Conservation (phyloP, 1,284 basidiomycete species). For the Ganoderma lingzhi region DNA sequence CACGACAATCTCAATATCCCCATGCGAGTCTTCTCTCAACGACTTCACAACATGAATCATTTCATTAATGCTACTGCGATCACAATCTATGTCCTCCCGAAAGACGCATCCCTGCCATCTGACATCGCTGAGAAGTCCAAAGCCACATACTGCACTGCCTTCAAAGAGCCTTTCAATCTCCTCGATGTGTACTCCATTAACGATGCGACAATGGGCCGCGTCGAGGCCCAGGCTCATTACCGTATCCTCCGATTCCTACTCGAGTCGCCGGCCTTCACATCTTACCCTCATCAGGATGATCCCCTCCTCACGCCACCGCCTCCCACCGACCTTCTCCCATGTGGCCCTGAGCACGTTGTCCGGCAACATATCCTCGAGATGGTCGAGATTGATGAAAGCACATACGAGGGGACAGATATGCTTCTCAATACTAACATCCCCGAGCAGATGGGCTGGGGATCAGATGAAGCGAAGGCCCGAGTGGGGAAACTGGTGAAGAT, state of each 20-base stretch:
- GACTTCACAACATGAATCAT: slow-evolving; percentile 44
- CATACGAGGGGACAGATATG: slow-evolving; percentile 35
- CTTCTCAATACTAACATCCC: slow-evolving; percentile 14
- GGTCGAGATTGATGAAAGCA: slow-evolving; percentile 29
- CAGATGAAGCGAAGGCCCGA: too few species aligned
- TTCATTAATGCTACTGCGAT: slow-evolving; percentile 47
- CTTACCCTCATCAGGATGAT: slow-evolving; percentile 2
- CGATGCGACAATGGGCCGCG: neutral
- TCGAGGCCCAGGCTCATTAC: slow-evolving; percentile 9
- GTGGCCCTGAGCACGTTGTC: slow-evolving; percentile 1
- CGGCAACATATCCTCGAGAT: slow-evolving; percentile 33
- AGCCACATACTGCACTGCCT: slow-evolving; percentile 15
- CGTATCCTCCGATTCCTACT: slow-evolving; percentile 21
- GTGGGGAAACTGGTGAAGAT: neutral
- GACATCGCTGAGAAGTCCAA: slow-evolving; percentile 2
- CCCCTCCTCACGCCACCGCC: neutral
- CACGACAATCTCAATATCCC: slow-evolving; percentile 50
- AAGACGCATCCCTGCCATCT: neutral
- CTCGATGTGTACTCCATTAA: neutral
- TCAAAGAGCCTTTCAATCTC: neutral
- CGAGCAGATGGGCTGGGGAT: slow-evolving; percentile 21
- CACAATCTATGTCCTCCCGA: slow-evolving; percentile 40
- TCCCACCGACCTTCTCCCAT: slow-evolving; percentile 9
- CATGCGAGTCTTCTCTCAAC: slow-evolving; percentile 32
- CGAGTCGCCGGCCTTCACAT: slow-evolving; percentile 11